phyloP scores from a whole-genome alignment of 176 grass and related monocot genomes.

The Triticum dicoccoides region DNA sequence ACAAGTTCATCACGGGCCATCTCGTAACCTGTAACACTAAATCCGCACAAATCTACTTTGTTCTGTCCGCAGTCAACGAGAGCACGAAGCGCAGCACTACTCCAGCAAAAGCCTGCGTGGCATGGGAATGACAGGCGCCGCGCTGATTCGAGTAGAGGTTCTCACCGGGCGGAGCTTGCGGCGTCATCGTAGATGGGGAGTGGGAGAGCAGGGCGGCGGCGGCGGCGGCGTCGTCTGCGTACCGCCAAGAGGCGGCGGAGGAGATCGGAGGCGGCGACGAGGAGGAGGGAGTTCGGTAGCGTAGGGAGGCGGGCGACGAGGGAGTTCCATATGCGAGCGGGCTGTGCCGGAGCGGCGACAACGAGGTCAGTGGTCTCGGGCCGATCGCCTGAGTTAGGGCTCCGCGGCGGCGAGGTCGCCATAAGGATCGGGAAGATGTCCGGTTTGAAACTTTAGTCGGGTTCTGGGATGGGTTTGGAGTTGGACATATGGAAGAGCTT shows the following conservation, averaged over 20 bases:
- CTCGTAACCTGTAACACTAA: not conserved
- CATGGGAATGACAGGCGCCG: not conserved
- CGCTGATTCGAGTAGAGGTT: not conserved
- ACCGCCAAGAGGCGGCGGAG: constrained; percentile 26
- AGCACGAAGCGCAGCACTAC: constrained; percentile 5
- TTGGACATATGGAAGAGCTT: not conserved
- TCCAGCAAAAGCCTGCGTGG: not conserved
- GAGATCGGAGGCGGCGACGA: constrained; percentile 36
- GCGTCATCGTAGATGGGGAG: constrained; percentile 30
- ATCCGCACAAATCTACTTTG: not conserved
- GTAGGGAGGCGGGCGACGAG: constrained; percentile 30
- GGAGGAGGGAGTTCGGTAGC: constrained; percentile 23
- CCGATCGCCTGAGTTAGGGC: constrained; percentile 39
- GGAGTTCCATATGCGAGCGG: constrained; percentile 36
- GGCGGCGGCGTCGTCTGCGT: constrained; percentile 5
- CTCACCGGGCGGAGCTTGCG: constrained; percentile 40
- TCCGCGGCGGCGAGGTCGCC: constrained; percentile 35
- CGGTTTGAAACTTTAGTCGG: constrained; percentile 2
- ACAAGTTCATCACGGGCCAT: not conserved
- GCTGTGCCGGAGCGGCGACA: not conserved
- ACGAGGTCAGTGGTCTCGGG: not conserved
- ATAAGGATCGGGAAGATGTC: constrained; percentile 9
- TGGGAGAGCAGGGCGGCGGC: constrained; percentile 34
- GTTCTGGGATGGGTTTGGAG: constrained; percentile 2
- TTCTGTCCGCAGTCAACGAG: not conserved